Evolutionary conservation across 208 protist genomes (phyloP), one percentile per base, ranked within the genome.

Genomic region (Novymonas esmeraldas): DNA sequence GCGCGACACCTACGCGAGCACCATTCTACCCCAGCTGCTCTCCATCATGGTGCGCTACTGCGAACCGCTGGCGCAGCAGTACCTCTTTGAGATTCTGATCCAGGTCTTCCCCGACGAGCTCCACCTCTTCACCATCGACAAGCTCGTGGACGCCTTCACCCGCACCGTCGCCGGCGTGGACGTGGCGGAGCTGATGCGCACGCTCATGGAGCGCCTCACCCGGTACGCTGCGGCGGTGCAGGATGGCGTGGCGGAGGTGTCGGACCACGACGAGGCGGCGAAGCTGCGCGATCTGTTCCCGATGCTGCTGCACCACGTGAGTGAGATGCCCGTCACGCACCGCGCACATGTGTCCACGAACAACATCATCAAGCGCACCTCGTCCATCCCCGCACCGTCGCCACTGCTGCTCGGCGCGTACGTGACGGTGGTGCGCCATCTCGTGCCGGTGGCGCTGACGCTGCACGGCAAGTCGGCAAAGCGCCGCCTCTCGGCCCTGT

Each of bases 31-130:
- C 7, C 73, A 79, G 18, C 71, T 99, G n/a, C 72, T 98, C 10
- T 78, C 84, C 33, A 87, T 98, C 64, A 84, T 99, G 24, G 76
- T 99, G 31, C 87, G 85, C 48, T 99, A 97, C 82, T 93, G 95
- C 46, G 98, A 99, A 71, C 80, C 90, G 13, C 89, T 99, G 48
- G 97, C 97, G 1, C 98, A 99, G 87, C 95, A 99, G 84, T 99
- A 99, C 82, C 80, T 99, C 26, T 97, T 99, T 82, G 98, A 99
- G 64, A 90, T 98, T 51, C 81, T 99, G 46, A 97, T 99, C 46
- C 98, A 99, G 79, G 97, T 99, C 6, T 99, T 99, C 74, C 98
- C 98, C 1, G 97, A 98, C 72, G 97, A 99, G 57, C 99, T 98
- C 66, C 98, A 99, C 76, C 90, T 99, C 3, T 75, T 70, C 26